Conservation (phyloP, 768 basidiomycete genomes). For the Infundibulicybe gibba region DNA sequence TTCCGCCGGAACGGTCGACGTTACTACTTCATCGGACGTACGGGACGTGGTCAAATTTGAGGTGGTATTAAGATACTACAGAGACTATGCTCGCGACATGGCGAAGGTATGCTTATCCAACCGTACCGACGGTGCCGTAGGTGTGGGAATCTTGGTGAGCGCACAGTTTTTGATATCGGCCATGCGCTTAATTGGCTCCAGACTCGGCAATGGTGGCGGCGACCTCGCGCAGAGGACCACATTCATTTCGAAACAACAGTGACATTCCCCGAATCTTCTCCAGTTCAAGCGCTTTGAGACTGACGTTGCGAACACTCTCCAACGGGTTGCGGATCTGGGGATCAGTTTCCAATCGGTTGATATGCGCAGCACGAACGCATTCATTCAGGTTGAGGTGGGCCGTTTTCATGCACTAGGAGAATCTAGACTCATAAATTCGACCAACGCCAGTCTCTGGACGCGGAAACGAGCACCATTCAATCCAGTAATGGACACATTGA, state of each 20-base stretch:
- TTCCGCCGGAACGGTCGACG: conserved; percentile 18
- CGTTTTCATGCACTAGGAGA: not conserved
- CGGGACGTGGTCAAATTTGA: conserved; percentile 20
- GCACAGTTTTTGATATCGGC: not conserved
- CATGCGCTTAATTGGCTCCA: conserved; percentile 12
- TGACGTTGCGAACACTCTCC: conserved; percentile 32
- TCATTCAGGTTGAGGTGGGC: conserved; percentile 29
- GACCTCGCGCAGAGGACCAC: conserved; percentile 5
- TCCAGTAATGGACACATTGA: conserved; percentile 33
- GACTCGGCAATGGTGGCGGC: conserved; percentile 22
- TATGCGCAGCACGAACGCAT: conserved; percentile 30
- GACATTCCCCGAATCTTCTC: conserved; percentile 27
- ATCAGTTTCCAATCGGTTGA: conserved; percentile 33
- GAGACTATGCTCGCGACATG: conserved; percentile 13
- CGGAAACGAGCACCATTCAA: conserved; percentile 10
- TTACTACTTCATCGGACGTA: conserved; percentile 16
- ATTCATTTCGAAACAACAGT: conserved; percentile 32
- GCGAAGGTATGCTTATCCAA: conserved; percentile 26
- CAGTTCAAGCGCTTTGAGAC: conserved; percentile 41
- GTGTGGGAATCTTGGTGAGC: conserved; percentile 33
- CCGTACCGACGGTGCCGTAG: conserved; percentile 19
- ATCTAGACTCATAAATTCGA: not conserved
- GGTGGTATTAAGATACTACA: conserved; percentile 18
- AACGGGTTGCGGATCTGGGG: conserved; percentile 30
- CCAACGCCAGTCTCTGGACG: conserved; percentile 14